These are phyloP conservation scores for Citrus reticulata DNA, from an alignment of 345 rosid species.

Conservation along the genomic window DNA sequence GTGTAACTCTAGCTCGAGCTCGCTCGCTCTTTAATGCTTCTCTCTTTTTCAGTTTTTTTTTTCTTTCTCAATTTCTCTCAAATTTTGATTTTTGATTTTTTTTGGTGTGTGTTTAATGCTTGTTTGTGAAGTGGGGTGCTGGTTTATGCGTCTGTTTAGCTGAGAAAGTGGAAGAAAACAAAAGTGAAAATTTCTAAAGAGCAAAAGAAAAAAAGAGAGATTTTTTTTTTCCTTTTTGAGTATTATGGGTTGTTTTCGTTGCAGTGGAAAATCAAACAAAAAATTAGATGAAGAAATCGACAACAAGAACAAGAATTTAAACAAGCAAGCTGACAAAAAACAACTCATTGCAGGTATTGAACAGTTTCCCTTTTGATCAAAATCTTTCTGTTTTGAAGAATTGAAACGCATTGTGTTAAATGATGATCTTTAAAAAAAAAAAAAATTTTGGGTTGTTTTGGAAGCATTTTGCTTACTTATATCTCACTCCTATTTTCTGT, in stretches of 20 bases:
- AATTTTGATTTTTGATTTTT: background rate
- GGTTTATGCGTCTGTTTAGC: background rate
- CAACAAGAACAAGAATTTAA: conserved; percentile 11
- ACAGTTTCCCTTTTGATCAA: background rate
- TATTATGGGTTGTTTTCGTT: conserved; percentile 71
- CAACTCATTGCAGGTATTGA: conserved; percentile 38
- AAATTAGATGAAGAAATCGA: conserved; percentile 27
- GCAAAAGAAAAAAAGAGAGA: background rate
- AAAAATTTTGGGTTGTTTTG: background rate
- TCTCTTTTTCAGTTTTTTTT: background rate
- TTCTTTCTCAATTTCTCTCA: background rate
- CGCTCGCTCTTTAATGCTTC: background rate
- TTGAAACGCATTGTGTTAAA: conserved; percentile 8
- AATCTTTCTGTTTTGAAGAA: background rate
- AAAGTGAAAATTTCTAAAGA: background rate
- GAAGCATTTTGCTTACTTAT: background rate
- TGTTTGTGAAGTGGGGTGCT: background rate
- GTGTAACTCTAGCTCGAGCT: background rate
- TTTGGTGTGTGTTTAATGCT: background rate
- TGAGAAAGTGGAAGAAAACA: conserved; percentile 10
- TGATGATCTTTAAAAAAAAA: background rate
- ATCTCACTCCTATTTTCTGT: background rate
- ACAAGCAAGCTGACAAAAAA: conserved; percentile 36
- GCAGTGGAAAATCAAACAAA: conserved; percentile 35
- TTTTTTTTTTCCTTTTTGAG: background rate